Evolutionary conservation across 2,329 filamentous ascomycete species (phyloP).

Genomic region (Amauroascus verrucosus): DNA sequence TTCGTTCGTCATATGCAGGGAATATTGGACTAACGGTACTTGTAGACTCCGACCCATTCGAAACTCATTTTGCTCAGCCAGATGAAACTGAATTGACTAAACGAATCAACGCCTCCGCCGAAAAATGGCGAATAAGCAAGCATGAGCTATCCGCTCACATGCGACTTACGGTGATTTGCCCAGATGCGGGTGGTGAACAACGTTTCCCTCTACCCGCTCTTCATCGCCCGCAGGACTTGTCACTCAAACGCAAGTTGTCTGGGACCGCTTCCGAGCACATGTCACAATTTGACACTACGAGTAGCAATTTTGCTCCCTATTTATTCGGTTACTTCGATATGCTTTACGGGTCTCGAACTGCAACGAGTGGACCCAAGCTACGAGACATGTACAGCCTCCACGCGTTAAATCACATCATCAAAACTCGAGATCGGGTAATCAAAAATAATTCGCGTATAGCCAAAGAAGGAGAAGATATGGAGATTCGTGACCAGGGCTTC

Average conservation of each 20-base stretch:
- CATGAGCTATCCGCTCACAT: constrained; percentile 26
- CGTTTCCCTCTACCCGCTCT: constrained; percentile 21
- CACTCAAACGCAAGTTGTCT: constrained; percentile 60
- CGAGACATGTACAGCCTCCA: constrained; percentile 69
- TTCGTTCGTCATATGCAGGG: not conserved
- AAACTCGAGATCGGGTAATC: constrained; percentile 80
- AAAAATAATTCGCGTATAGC: constrained; percentile 80
- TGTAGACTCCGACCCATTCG: constrained; percentile 57
- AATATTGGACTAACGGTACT: not conserved
- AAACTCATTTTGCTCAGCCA: constrained; percentile 63
- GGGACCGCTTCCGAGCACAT: constrained; percentile 46
- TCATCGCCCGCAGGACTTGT: constrained; percentile 28
- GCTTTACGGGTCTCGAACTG: constrained; percentile 61
- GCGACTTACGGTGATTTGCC: constrained; percentile 25
- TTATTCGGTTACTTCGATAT: constrained; percentile 78
- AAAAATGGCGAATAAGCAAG: constrained; percentile 41
- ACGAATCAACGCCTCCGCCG: constrained; percentile 39
- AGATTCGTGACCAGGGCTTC: constrained; percentile 87
- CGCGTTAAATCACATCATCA: constrained; percentile 82
- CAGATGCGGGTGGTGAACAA: constrained; percentile 22
- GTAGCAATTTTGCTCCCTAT: constrained; percentile 57
- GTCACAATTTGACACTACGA: constrained; percentile 49
- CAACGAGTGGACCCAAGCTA: constrained; percentile 57
- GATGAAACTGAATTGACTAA: constrained; percentile 51
- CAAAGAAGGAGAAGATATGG: constrained; percentile 56